Percentiles rank a stretch among this genome's conserved stretches.
Conservation (phyloP, 768 basidiomycete species). For the Paxillus rubicundulus region DNA sequence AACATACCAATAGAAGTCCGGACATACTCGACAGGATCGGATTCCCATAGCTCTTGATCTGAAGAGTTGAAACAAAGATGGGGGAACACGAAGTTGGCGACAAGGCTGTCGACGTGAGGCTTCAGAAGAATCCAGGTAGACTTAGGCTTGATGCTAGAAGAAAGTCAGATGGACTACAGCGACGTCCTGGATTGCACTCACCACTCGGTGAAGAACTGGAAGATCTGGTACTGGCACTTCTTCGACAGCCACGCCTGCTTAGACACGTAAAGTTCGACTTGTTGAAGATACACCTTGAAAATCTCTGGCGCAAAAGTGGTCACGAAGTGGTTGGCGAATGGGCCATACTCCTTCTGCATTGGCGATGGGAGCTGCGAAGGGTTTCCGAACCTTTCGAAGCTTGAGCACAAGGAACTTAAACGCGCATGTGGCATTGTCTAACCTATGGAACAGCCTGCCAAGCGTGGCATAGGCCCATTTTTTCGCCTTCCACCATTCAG, state of each 20-base stretch:
- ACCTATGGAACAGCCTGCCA: conserved; percentile 77
- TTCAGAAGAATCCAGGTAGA: conserved; percentile 88
- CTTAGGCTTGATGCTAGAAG: conserved; percentile 80
- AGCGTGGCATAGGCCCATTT: conserved; percentile 90
- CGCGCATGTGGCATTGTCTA: background rate
- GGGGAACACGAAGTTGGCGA: conserved; percentile 84
- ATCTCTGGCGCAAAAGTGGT: conserved; percentile 83
- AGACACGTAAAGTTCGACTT: conserved; percentile 65
- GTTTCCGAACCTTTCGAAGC: conserved; percentile 64
- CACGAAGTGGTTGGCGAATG: conserved; percentile 78
- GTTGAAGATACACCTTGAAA: conserved; percentile 70
- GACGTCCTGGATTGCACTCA: conserved; percentile 32
- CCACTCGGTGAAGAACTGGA: conserved; percentile 89
- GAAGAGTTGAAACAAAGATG: conserved; percentile 75
- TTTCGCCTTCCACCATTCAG: conserved; percentile 90
- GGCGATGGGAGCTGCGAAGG: conserved; percentile 80
- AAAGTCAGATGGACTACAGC: conserved; percentile 10
- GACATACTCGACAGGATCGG: conserved; percentile 83
- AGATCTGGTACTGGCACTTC: conserved; percentile 81
- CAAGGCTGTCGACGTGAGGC: conserved; percentile 74
- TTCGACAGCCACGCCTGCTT: conserved; percentile 76
- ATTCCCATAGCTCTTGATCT: conserved; percentile 69
- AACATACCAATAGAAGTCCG: conserved; percentile 67
- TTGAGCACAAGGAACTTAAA: conserved; percentile 5
- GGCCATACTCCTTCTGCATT: conserved; percentile 63